Percentiles rank a stretch among this genome's conserved stretches.
Conservation (phyloP, 1,139 yeast genomes). For the Blastobotrys serpentis region DNA sequence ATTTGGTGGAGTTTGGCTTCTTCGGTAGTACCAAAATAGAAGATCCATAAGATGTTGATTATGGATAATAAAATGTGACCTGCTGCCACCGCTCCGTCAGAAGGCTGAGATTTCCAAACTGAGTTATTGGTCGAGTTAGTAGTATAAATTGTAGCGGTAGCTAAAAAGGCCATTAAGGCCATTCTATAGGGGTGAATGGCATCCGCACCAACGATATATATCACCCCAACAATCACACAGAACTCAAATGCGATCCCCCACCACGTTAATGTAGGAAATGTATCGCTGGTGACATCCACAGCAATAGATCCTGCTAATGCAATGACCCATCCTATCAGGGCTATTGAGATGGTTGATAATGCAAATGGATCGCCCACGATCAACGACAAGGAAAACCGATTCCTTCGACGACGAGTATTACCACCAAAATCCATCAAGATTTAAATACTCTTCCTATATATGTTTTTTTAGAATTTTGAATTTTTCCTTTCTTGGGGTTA, state of each 20-base stretch:
- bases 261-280: conserved; percentile 86
- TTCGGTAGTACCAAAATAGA: conserved; percentile 63
- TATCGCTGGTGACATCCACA: conserved; percentile 35
- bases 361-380: conserved; percentile 45
- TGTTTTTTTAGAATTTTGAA: too few relatives aligned
- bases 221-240: conserved; percentile 53
- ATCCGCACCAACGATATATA: conserved; percentile 64
- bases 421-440: background rate
- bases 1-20: conserved; percentile 70
- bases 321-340: conserved; percentile 64
- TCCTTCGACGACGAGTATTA: conserved; percentile 12
- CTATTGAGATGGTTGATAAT: conserved; percentile 38
- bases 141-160: conserved; percentile 74
- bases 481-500: background rate
- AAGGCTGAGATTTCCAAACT: conserved; percentile 62
- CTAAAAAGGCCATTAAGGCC: conserved; percentile 54
- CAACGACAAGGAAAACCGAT: conserved; percentile 23
- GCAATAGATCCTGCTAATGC: conserved; percentile 81
- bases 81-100: conserved; percentile 88
- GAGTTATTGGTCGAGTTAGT: conserved; percentile 79
- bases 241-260: conserved; percentile 93
- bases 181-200: conserved; percentile 69
- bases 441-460: background rate
- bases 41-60: conserved; percentile 70
- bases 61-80: conserved; percentile 84